These are phyloP conservation scores for Rhizopogon roseolus DNA, from an alignment of 768 basidiomycete species.

Conservation along the genomic window DNA sequence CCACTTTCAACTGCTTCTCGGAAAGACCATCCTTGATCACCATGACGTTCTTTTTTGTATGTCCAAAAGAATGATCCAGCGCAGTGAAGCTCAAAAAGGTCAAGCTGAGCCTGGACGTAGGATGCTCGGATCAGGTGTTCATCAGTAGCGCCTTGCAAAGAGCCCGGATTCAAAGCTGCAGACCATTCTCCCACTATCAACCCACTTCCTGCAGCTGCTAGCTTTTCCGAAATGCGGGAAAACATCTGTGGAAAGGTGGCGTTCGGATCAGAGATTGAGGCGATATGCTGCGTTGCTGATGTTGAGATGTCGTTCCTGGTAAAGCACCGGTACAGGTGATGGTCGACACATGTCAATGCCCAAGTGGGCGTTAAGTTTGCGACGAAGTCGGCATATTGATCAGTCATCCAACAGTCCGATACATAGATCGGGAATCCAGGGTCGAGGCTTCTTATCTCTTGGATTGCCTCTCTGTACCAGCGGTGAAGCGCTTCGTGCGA, in stretches of 20 bases:
- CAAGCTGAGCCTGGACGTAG: conserved; percentile 62
- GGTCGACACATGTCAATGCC: conserved; percentile 61
- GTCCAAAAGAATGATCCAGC: conserved; percentile 87
- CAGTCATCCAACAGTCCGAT: conserved; percentile 71
- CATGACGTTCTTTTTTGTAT: conserved; percentile 60
- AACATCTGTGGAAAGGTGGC: conserved; percentile 37
- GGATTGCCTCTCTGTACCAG: conserved; percentile 63
- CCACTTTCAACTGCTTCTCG: conserved; percentile 58
- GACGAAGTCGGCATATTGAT: conserved; percentile 57
- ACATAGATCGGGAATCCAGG: conserved; percentile 64
- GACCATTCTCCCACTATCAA: conserved; percentile 79
- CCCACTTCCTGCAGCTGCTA: conserved; percentile 38
- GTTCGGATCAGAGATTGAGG: conserved; percentile 37
- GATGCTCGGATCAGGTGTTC: conserved; percentile 37
- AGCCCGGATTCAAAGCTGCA: conserved; percentile 65
- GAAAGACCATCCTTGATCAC: conserved; percentile 75
- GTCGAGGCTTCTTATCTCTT: conserved; percentile 45
- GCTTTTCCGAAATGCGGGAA: conserved; percentile 30
- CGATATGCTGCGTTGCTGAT: conserved; percentile 50
- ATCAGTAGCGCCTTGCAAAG: conserved; percentile 42
- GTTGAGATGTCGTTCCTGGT: conserved; percentile 52
- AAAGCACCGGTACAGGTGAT: conserved; percentile 83
- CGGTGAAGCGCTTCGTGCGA: conserved; percentile 45
- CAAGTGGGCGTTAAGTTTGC: conserved; percentile 25
- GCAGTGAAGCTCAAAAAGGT: conserved; percentile 56